Evolutionary conservation across 345 rosid genomes (phyloP).

Genomic region (Sonneratia caseolaris): DNA sequence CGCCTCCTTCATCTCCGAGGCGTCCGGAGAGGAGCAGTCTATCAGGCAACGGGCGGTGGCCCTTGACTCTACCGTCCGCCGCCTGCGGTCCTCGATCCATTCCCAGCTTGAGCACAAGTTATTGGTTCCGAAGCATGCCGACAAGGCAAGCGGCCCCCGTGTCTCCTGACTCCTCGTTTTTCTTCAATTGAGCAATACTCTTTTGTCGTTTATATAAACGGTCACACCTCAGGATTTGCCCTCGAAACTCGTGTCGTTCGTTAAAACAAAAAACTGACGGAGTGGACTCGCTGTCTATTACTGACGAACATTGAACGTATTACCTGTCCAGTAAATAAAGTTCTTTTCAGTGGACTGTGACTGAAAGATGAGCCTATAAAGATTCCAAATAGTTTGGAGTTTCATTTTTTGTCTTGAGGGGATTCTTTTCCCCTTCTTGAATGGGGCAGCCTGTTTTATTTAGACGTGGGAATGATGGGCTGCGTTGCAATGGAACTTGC

Average conservation of each 20-base stretch:
- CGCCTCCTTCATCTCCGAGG: slow-evolving; percentile 32
- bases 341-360: not conserved
- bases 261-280: not conserved
- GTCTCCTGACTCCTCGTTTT: not conserved
- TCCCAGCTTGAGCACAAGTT: slow-evolving; percentile 3
- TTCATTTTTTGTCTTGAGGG: not conserved
- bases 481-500: slow-evolving; percentile 5
- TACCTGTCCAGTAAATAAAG: not conserved
- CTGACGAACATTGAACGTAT: not conserved
- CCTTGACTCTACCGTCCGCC: slow-evolving; percentile 62
- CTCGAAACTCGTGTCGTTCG: not conserved
- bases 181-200: not conserved
- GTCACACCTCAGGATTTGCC: not conserved
- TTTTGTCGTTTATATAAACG: not conserved
- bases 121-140: slow-evolving; percentile 41
- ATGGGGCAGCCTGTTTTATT: not conserved
- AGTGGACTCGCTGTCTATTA: not conserved
- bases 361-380: not conserved
- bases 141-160: slow-evolving; percentile 33
- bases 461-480: not conserved
- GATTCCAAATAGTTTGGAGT: not conserved
- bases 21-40: slow-evolving; percentile 54
- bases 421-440: not conserved
- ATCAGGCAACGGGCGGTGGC: slow-evolving; percentile 56
- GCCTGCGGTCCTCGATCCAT: slow-evolving; percentile 37